Evolutionary conservation across 2,329 filamentous ascomycete genomes (phyloP), one percentile per base, ranked within the genome.

Genomic region (Arthroderma sp.): DNA sequence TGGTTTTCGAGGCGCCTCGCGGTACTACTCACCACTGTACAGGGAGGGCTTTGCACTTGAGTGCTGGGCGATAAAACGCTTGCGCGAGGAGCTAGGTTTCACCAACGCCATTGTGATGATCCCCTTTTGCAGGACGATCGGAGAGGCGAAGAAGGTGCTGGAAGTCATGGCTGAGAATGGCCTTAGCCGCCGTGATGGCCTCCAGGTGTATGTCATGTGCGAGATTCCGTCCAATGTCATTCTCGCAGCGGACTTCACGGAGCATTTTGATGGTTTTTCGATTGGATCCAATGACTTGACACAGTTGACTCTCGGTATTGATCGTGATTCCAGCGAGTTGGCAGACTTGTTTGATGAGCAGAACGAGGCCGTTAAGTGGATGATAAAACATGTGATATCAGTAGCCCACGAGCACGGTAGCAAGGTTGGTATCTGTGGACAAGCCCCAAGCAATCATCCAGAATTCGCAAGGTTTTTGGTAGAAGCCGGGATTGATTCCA

Each of bases 181-280:
- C 1, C 60, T 66, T n/a, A 45, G 41, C 43, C 57, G 64, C 7
- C 61, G 62, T 9, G 57, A 61, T 37, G 61, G 61, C 4, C 53
- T 66, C 4, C 44, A 63, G 45, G 59, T 66, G 36, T 66, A 66
- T 43, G 59, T 65, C 37, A 67, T 67, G 62, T 65, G 63, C 46
- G 62, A 66, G 50, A 67, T 67, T 27, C 63, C 62, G 0, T 62
- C 61, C 8, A 66, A 66, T 33, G 61, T 65, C 10, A 65, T 67
- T 36, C 50, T 65, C 6, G 64, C 62, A 1, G 53, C 48, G 1
- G 41, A 55, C 29, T 67, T 67, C 45, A 52, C 58, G 1, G 46
- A 60, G n/a, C 48, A 60, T 42, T 66, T 66, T 49, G 64, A 67
- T 36, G 62, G 62, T 1, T 66, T 67, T 49, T 66, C 62, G 8